phyloP scores from a whole-genome alignment of 306 rosid species.

The Neltuma alba region DNA sequence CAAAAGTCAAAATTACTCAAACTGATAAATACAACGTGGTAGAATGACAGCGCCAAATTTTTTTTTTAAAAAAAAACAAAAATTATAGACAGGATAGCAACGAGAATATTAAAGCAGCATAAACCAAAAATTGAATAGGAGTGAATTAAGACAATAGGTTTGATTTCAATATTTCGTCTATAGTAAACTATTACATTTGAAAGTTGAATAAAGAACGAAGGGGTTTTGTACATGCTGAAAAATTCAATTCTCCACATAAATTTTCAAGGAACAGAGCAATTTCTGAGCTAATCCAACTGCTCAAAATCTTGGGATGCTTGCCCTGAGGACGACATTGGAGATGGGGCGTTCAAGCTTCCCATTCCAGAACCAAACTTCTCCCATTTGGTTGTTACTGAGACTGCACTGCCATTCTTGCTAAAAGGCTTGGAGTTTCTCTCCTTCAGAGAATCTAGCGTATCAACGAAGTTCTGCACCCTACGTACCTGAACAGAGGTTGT shows the following conservation, averaged over 20 bases:
- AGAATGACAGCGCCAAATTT: background rate
- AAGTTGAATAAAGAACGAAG: constrained; percentile 30
- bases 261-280: constrained; percentile 13
- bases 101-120: background rate
- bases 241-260: constrained; percentile 5
- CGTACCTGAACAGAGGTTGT: constrained; percentile 56
- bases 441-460: constrained; percentile 64
- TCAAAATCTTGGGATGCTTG: constrained; percentile 57
- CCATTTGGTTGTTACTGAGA: constrained; percentile 68
- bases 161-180: constrained; percentile 13
- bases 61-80: too few species aligned
- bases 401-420: constrained; percentile 51
- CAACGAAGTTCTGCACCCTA: constrained; percentile 76
- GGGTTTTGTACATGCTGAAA: constrained; percentile 28
- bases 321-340: constrained; percentile 53
- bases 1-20: background rate
- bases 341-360: constrained; percentile 66
- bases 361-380: constrained; percentile 69
- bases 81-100: background rate
- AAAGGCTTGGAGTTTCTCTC: constrained; percentile 58
- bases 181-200: constrained; percentile 27
- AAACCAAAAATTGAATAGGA: background rate
- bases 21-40: background rate
- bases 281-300: constrained; percentile 49
- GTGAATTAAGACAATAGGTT: background rate